Percentiles rank a stretch among this genome's conserved stretches.
phyloP scores from a whole-genome alignment of 2,329 filamentous ascomycete species.

The Penicillium sp. region DNA sequence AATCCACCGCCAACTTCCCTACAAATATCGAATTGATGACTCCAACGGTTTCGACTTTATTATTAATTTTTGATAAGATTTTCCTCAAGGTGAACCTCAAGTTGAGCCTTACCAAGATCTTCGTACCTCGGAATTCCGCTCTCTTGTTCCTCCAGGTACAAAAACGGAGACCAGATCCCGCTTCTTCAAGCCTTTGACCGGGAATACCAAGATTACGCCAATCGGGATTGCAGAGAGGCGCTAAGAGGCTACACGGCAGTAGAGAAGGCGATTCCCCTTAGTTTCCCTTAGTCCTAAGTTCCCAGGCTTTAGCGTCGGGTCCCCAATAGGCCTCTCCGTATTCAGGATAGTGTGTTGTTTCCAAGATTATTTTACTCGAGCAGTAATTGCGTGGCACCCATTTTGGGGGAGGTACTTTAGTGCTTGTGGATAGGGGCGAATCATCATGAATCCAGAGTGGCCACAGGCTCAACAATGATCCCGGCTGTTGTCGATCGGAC shows the following conservation, averaged over 20 bases:
- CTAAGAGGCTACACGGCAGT: neutral
- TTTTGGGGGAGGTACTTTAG: slow-evolving; percentile 4
- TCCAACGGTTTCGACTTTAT: neutral
- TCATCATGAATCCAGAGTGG: slow-evolving; percentile 15
- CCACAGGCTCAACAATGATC: slow-evolving; percentile 6
- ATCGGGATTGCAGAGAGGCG: slow-evolving; percentile 4
- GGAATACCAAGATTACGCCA: slow-evolving; percentile 7
- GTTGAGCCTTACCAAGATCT: neutral
- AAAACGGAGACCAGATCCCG: neutral
- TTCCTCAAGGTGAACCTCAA: neutral
- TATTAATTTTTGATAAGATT: neutral
- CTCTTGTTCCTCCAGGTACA: neutral
- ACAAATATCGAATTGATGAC: neutral
- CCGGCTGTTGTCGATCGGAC: slow-evolving; percentile 17
- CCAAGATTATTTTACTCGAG: neutral
- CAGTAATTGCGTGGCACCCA: slow-evolving; percentile 3
- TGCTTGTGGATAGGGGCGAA: slow-evolving; percentile 1
- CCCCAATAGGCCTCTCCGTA: neutral
- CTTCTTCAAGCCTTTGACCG: slow-evolving; percentile 7
- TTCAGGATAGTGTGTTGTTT: neutral
- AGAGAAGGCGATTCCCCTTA: neutral
- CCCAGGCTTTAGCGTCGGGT: neutral
- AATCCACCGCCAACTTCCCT: slow-evolving; percentile 1
- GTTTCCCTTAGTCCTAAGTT: slow-evolving; percentile 1
- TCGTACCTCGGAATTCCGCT: neutral